A percentile compares a stretch with the other conserved stretches of the same genome.
Evolutionary conservation across 2,329 filamentous ascomycete genomes (phyloP).

Genomic region (Clarireedia sp.): DNA sequence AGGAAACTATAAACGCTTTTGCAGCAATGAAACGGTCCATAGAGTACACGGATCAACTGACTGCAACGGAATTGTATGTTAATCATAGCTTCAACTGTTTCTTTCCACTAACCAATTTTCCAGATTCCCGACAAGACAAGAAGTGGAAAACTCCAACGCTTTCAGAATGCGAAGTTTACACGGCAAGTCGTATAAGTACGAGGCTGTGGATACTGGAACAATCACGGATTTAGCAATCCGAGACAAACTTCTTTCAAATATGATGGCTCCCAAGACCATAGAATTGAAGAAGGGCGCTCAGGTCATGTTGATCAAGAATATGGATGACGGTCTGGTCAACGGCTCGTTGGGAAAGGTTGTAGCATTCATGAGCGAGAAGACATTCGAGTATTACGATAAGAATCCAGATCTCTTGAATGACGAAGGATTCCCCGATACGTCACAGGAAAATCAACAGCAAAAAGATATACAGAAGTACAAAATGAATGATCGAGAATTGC

Average conservation of each 20-base stretch:
- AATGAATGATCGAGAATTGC: constrained; percentile 29
- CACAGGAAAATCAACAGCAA: constrained; percentile 21
- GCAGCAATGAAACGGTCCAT: constrained; percentile 63
- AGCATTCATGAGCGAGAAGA: constrained; percentile 65
- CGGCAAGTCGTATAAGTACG: constrained; percentile 59
- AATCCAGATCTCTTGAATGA: constrained; percentile 48
- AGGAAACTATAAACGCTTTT: constrained; percentile 71
- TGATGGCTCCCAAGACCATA: constrained; percentile 82
- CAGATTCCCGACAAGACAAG: constrained; percentile 77
- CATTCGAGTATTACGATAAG: constrained; percentile 49
- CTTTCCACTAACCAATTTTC: not conserved
- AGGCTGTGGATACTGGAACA: constrained; percentile 66
- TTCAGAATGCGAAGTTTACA: constrained; percentile 63
- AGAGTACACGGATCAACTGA: constrained; percentile 63
- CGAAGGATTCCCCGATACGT: constrained; percentile 37
- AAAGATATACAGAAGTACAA: constrained; percentile 35
- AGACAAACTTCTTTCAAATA: constrained; percentile 74
- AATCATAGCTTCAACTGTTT: not conserved
- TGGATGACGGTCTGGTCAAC: constrained; percentile 90
- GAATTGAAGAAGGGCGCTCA: constrained; percentile 86
- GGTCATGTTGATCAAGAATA: constrained; percentile 99
- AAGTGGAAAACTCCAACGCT: constrained; percentile 83
- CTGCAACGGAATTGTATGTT: constrained; percentile 73
- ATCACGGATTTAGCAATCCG: constrained; percentile 57
- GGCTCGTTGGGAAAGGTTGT: constrained; percentile 84